Base-by-base conservation (phyloP, 352 stramenopile genomes). In the Phytophthora europaea region DNA sequence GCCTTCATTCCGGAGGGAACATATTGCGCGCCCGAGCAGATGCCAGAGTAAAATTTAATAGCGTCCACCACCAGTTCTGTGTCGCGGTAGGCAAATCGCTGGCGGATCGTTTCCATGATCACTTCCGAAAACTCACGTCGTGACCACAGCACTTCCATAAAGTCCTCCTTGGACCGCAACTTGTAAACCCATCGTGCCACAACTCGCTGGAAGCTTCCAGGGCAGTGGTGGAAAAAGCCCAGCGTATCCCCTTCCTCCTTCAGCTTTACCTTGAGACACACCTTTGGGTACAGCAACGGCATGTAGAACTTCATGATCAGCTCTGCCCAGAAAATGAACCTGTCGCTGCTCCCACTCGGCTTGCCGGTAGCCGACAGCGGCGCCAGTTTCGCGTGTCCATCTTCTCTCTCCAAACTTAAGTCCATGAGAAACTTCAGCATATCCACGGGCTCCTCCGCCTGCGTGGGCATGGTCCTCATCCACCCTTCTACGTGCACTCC, bases 391-490 rank as follows among this genome's bases (percentile, higher is more conserved):
- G 57, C 62, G 18, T 73, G 59, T 23, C 36, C 9, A 13, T 94
- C 87, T 60, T 95, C 87, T 20, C 80, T 77, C 59, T 97, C 90
- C 7, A 97, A 79, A 66, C 90, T 97, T 34, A 97, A 71, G 65
- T 97, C 90, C 90, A 97, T 97, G 15, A 97, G 65, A 56, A 95
- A 97, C 71, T 95, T 95, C 45, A 97, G 81, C 90, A 97, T 97
- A 65, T 97, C 90, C 4, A 97, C 90, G 0, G 90, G 90, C 36
- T 97, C 90, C 59, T 97, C 90, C 0, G 90, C 90, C 59, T 95
- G 90, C 5, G 90, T 95, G 3, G 88, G 87, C 67, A 80, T 86
- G 0, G 86, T 80, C 6, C 90, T 82, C 77, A 95, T 94, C 90
- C 90, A 97, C 0, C 90, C 90, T 77, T 95, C 88, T 4, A 97